Evolutionary conservation across 495 filamentous ascomycete species (phyloP).

Genomic region (Podospora conica): DNA sequence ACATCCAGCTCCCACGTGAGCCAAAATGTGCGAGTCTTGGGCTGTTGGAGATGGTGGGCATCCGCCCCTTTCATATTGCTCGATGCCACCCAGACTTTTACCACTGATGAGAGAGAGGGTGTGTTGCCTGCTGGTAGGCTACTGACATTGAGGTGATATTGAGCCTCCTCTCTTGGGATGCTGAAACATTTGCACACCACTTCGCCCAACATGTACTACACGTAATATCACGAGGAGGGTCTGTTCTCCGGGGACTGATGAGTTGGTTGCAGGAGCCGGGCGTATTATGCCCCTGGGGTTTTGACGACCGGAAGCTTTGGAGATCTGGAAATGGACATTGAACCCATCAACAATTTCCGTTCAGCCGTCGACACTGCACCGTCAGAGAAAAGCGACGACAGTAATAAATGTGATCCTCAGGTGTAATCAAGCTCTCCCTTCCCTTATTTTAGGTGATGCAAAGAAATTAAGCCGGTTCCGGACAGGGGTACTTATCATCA

Average conservation of each 20-base stretch:
- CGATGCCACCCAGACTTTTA: not conserved
- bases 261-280: not conserved
- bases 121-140: not conserved
- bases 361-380: no score
- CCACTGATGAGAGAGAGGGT: not conserved
- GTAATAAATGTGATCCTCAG: no score
- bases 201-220: not conserved
- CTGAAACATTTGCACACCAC: not conserved
- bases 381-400: no score
- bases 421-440: not conserved
- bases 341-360: not conserved
- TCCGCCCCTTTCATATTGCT: not conserved
- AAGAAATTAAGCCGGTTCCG: not conserved
- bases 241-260: not conserved
- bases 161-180: not conserved
- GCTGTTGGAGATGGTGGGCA: not conserved
- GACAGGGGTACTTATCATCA: not conserved
- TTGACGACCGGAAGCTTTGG: no score
- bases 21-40: not conserved
- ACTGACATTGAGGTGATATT: not conserved
- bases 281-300: no score
- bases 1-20: not conserved
- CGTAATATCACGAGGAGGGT: not conserved
- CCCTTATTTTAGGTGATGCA: not conserved
- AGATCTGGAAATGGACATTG: not conserved